A percentile compares a stretch with the other conserved stretches of the same genome.
These are phyloP conservation scores for Fusarium fracticaudum DNA, from an alignment of 2,329 filamentous ascomycete genomes.

Conservation along the genomic window DNA sequence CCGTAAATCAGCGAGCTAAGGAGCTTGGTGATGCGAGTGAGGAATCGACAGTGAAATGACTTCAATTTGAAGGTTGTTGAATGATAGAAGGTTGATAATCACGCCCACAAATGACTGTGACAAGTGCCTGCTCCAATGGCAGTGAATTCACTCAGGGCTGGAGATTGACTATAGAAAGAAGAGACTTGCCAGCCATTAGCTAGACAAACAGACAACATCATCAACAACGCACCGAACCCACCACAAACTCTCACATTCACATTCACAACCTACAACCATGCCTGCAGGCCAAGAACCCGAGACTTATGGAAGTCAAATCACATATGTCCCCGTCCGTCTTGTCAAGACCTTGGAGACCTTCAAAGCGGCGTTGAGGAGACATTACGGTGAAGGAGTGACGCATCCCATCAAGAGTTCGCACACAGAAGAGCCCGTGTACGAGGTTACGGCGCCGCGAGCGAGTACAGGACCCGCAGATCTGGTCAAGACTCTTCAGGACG, in stretches of 20 bases:
- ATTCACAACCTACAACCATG: background rate
- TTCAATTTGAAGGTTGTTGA: background rate
- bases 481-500: background rate
- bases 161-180: background rate
- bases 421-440: background rate
- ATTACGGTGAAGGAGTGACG: background rate
- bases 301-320: background rate
- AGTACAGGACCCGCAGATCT: background rate
- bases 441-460: background rate
- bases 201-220: no score
- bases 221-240: background rate
- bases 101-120: accelerated
- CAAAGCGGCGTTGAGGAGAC: background rate
- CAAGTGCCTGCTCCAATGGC: background rate
- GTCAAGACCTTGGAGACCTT: background rate
- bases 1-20: no score
- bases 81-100: accelerated
- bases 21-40: accelerated
- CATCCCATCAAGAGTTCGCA: background rate
- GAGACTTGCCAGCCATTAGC: background rate
- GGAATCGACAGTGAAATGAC: background rate
- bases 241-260: background rate
- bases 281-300: background rate
- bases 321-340: background rate
- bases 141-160: background rate